Base-by-base conservation (phyloP, 1,284 basidiomycete species). In the Inonotus hispidus region DNA sequence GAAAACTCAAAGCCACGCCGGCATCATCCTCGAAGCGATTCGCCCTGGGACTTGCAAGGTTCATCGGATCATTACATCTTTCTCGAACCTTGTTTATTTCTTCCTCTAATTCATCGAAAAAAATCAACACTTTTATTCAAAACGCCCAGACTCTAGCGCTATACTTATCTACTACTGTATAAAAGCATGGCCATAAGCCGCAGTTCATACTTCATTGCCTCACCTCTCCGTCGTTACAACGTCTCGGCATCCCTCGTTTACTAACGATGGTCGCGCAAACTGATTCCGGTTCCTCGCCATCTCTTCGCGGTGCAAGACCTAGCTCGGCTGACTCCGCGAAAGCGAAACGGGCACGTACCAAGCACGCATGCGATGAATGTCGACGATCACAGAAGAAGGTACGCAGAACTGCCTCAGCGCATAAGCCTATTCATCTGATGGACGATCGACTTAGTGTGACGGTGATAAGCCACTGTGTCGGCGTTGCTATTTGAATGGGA, bases 361-460 rank as follows among this genome's bases (percentile, higher is more conserved):
- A 64, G 50, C 63, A 64, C 55, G 63, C 63, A 29, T 64, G 63
- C 50, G 63, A 64, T 45, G 63, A 64, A 56, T 64, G 63, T 46
- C 47, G 63, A 14, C 54, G 63, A 19, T 64, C 63, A 14, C 63
- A 64, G 59, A 64, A 64, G 55, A 64, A 61, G 63, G 63, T 61
- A 38, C 10, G 56, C 50, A 8, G 7, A 27, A 1, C 32, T 46
- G 1, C 14, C 10, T 29, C 27, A 27, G 19, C 35, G 14, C 11
- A 37, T 3, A 19, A 23, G 23, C 11, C 25, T 8, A 41, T 23
- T 32, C 5, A 8, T 35, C 38, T 61, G 45, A 53, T 21, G 25
- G 21, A 14, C 27, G 29, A 21, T 57, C 47, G 19, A 37, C 27
- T 5, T 47, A 64, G 63, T 64, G 63, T 32, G 63, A 64, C 38